Evolutionary conservation across 2,329 filamentous ascomycete genomes (phyloP), one percentile per base, ranked within the genome.

Genomic region (Aspergillus costaricaensis): DNA sequence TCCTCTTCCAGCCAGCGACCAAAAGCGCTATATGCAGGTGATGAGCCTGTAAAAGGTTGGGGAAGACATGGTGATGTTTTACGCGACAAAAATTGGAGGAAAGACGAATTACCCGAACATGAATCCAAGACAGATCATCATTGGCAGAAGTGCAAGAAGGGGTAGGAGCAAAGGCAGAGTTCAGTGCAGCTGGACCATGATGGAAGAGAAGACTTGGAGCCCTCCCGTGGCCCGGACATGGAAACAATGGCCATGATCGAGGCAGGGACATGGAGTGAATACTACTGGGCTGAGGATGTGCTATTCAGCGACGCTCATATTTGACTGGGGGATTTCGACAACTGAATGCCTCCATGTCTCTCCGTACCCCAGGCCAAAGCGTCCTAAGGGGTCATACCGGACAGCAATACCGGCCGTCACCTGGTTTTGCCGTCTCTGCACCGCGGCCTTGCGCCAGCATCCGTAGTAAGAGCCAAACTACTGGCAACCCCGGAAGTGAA

Each of bases 401-500:
- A 36, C 25, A 30, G 19, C n/a, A 30, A 30, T 25, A 43, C 36
- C 21, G 39, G 39, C 12, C 25, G 15, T 55, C 52, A 44, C 41
- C 52, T 19, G 39, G 52, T 27, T 17, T 23, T 30, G 51, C 21
- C 36, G 52, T 41, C 41, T 14, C 21, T 55, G 52, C 25, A 55
- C 38, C n/a, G 38, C 38, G 15, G 23, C 21, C 52, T 54, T 23
- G 39, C 27, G 36, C 25, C 38, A 55, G 53, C 48, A 56, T 65
- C 32, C 57, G 62, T 65, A 64, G 62, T 64, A 62, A 59, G 53
- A 62, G 59, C 57, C 59, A 57, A 55, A 57, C 48, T 44, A 48
- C 50, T 8, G 23, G 47, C 47, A 27, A 30, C 12, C 23, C 25
- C 25, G 41, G 41, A 23, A 44, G 41, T 21, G 17, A 14, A 21